These are phyloP conservation scores for Solanum hybrid DNA, from an alignment of 305 asterid species.

Conservation along the genomic window DNA sequence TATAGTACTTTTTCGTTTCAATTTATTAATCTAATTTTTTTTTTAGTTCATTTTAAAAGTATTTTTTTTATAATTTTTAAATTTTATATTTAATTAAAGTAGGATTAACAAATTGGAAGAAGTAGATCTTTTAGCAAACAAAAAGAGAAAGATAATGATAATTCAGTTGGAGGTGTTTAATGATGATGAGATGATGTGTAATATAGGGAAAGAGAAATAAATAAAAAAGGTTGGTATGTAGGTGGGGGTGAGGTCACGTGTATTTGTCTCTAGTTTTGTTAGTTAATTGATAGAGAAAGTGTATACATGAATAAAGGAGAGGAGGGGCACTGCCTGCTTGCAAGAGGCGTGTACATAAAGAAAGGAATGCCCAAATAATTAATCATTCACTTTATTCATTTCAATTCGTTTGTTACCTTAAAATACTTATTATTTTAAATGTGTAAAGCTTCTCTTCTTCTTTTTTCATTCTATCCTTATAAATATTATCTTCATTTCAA, in stretches of 20 bases:
- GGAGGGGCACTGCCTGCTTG: background rate
- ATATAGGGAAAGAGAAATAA: background rate
- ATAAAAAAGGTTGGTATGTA: background rate
- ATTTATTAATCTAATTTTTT: background rate
- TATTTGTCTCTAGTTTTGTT: constrained; percentile 26
- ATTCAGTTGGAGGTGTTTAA: constrained; percentile 25
- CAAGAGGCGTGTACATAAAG: constrained; percentile 28
- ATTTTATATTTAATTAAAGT: background rate
- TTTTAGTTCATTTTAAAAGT: too few species aligned
- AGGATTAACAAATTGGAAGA: background rate
- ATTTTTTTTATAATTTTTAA: too few species aligned
- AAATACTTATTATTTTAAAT: too few species aligned
- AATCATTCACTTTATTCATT: background rate
- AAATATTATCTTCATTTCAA: too few species aligned
- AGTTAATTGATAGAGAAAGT: constrained; percentile 7
- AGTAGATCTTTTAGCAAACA: constrained; percentile 7
- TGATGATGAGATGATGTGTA: constrained; percentile 17
- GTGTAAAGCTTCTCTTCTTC: background rate
- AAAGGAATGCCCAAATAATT: constrained; percentile 9
- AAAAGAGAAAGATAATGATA: constrained; percentile 16
- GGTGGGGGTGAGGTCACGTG: constrained; percentile 35
- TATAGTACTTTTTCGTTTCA: background rate
- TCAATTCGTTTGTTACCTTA: background rate
- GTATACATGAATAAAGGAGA: background rate
- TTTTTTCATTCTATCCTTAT: background rate